Evolutionary conservation across 169 alveolate genomes (phyloP).

Genomic region (Plasmodium gonderi): DNA sequence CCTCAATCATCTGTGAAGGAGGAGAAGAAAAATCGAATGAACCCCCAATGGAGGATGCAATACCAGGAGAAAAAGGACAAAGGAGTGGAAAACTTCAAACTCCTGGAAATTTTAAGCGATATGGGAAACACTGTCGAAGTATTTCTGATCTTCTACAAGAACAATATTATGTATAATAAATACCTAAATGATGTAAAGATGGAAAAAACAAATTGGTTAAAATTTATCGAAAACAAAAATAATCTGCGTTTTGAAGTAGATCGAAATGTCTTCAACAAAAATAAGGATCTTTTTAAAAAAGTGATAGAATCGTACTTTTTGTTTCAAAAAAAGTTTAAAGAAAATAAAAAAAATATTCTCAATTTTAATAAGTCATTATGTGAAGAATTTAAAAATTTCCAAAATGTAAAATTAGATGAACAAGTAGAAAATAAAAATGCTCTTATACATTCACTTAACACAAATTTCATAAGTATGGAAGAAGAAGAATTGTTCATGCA

Average conservation of each 20-base stretch:
- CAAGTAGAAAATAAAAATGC: conserved; percentile 11
- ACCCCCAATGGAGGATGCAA: neutral
- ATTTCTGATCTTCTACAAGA: conserved; percentile 38
- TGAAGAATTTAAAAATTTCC: conserved; percentile 68
- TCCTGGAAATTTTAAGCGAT: conserved; percentile 2
- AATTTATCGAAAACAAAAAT: conserved; percentile 51
- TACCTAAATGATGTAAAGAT: conserved; percentile 50
- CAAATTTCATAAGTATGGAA: conserved; percentile 71
- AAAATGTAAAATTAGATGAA: conserved; percentile 56
- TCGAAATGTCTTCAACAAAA: conserved; percentile 61
- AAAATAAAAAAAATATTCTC: conserved; percentile 50
- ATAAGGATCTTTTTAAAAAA: conserved; percentile 58
- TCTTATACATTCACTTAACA: neutral
- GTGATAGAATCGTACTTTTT: conserved; percentile 58
- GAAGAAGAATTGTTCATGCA: conserved; percentile 64
- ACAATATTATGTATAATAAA: conserved; percentile 50
- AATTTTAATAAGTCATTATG: conserved; percentile 56
- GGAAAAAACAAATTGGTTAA: conserved; percentile 63
- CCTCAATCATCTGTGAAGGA: neutral
- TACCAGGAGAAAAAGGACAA: neutral
- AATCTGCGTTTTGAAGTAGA: conserved; percentile 49
- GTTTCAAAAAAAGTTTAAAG: conserved; percentile 68
- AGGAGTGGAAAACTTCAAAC: neutral
- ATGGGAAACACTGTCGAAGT: conserved; percentile 43
- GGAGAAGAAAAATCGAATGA: neutral